Base-by-base conservation (phyloP, 192 early-diverging fungal species). In the Chytriomyces hyalinus region DNA sequence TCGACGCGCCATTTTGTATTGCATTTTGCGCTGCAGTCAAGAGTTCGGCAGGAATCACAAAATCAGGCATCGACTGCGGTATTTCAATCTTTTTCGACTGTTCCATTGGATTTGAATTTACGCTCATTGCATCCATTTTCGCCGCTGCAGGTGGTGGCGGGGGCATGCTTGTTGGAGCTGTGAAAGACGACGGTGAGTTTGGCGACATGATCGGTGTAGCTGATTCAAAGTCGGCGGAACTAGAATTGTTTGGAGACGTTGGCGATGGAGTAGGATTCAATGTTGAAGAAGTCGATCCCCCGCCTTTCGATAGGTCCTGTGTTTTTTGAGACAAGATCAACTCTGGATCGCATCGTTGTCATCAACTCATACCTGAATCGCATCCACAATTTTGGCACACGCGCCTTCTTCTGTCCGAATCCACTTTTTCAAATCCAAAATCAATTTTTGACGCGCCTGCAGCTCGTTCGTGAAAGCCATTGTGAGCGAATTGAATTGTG, bases 351-450 rank as follows among this genome's bases (percentile, higher is more conserved):
- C 1, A 36, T 36, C 4, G 36, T 4, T 3, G 4, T 3, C 36
- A 36, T 36, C 36, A 15, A 26, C 2, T 11, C 63, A 47, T 53
- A 75, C 73, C 73, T 75, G 73, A 17, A 75, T 66, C 7, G 64
- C 73, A 65, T 53, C 49, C 20, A 65, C 36, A 53, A 75, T 75
- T 43, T 75, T 75, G 49, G 61, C 36, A 66, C 46, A 50, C 1
- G 73, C 61, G 4, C 7, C 7, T 47, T 75, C 64, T 65, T 75
- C 73, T 11, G 20, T 10, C 10, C 22, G 0, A 49, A 80, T 80
- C 73, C 72, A 76, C 26, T 66, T 80, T 59, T 51, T 75, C 51
- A 80, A 61, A 20, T 78, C 67, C 9, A 49, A 65, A 51, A 80
- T 70, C n/a, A 80, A 44, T 22, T 68, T 51, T 15, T 67, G 51